Base-by-base conservation (phyloP, 306 rosid genomes). In the Vicia faba region DNA sequence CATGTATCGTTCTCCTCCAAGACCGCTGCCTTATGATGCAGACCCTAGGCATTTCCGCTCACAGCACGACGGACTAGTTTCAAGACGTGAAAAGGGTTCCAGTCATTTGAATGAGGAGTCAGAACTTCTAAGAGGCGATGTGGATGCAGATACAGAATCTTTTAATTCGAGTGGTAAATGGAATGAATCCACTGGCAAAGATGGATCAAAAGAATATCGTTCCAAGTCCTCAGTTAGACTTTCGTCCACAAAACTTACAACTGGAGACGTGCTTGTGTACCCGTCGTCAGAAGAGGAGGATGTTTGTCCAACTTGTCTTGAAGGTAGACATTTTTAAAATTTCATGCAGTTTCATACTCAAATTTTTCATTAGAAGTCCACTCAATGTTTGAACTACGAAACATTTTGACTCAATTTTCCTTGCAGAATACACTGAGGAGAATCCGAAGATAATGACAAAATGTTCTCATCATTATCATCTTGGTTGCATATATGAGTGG, bases 401-500 rank as follows among this genome's bases (percentile, higher is more conserved):
- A 41, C 14, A 8, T 63, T 36, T 68, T 72, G 56, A 56, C 44
- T 55, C 28, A 16, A 72, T 18, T 71, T 64, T 64, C 11, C 48
- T 48, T 58, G 80, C 86, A 95, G 99, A 95, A 66, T 95, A 95
- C 74, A 80, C 96, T 11, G 71, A 82, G 38, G 99, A 95, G 80
- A 90, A 95, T 80, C 99, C 99, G 5, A 95, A 76, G 87, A 95
- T 95, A 80, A 11, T 82, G 85, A 95, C 96, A 51, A 85, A 88
- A 71, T 95, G 99, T 84, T 79, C 81, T 68, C 99, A 95, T 79
- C 99, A 95, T 81, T 95, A 75, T 74, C 99, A 95, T 82, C 99
- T 95, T 49, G 90, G 96, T 76, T 95, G 99, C 87, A 95, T 95
- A 76, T 95, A 88, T 64, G 99, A 95, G 78, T 95, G 99, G 99